Conservation (phyloP, 2,329 filamentous ascomycete species). For the Blastomyces emzantsi region DNA sequence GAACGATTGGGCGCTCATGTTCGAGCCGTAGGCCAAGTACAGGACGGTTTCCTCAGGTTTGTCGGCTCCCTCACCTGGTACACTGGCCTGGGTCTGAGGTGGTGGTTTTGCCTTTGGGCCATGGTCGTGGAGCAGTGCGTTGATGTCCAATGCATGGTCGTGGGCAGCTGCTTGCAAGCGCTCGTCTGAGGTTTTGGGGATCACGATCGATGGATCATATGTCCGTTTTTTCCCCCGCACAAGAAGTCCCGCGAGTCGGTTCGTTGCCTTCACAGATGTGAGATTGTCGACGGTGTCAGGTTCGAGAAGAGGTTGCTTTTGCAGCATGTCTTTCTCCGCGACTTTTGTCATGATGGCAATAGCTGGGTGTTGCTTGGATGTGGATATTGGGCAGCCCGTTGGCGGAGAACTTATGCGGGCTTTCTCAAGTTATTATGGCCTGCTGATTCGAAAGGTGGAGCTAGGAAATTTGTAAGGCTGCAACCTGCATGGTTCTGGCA, state of each 20-base stretch:
- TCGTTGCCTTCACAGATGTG: not conserved
- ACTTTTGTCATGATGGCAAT: not conserved
- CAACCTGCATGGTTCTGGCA: not conserved
- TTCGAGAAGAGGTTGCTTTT: not conserved
- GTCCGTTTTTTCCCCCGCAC: not conserved
- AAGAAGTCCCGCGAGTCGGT: not conserved
- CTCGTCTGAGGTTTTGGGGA: conserved; percentile 17
- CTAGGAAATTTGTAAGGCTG: not conserved
- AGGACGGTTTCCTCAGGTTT: conserved; percentile 48
- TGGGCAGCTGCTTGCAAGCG: conserved; percentile 20
- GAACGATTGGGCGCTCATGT: conserved; percentile 73
- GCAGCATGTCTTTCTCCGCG: not conserved
- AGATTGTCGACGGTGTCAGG: not conserved
- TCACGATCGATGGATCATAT: conserved; percentile 3
- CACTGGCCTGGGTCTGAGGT: not conserved
- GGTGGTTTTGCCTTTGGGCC: conserved; percentile 9
- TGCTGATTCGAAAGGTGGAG: not conserved
- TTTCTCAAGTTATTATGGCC: not conserved
- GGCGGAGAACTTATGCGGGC: not conserved
- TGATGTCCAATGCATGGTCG: conserved; percentile 21
- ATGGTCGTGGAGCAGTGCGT: conserved; percentile 20
- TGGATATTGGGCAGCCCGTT: not conserved
- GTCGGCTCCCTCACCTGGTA: not conserved
- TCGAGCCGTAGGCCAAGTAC: conserved; percentile 88
- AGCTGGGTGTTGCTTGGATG: not conserved